These are phyloP conservation scores for Crucihimalaya himalaica DNA, from an alignment of 345 rosid genomes.

Conservation along the genomic window DNA sequence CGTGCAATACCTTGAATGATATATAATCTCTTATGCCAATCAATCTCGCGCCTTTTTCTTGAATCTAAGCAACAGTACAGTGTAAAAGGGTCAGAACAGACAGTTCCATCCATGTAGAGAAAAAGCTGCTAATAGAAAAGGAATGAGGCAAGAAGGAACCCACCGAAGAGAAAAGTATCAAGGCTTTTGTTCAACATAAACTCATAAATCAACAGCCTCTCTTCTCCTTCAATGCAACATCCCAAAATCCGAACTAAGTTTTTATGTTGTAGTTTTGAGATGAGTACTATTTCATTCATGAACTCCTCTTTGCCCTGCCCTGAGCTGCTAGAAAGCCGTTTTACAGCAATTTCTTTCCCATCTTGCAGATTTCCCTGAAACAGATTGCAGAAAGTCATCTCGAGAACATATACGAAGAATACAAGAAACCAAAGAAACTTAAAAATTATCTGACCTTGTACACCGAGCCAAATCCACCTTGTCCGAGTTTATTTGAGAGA, in stretches of 20 bases:
- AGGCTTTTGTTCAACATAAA: slow-evolving; percentile 37
- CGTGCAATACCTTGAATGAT: slow-evolving; percentile 26
- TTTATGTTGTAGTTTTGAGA: slow-evolving; percentile 38
- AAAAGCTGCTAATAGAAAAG: background rate
- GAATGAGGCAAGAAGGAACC: background rate
- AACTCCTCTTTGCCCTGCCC: slow-evolving; percentile 38
- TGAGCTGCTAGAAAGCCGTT: slow-evolving; percentile 35
- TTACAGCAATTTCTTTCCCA: slow-evolving; percentile 22
- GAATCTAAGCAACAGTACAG: slow-evolving; percentile 11
- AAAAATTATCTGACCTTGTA: background rate
- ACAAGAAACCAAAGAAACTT: background rate
- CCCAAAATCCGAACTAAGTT: slow-evolving; percentile 34
- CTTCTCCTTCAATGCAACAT: slow-evolving; percentile 37
- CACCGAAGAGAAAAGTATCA: slow-evolving; percentile 41
- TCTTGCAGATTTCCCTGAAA: slow-evolving; percentile 24
- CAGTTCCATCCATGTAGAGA: background rate
- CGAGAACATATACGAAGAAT: background rate
- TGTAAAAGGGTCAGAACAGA: background rate
- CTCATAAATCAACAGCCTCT: slow-evolving; percentile 34
- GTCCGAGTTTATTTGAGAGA: slow-evolving; percentile 29
- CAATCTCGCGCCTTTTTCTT: slow-evolving; percentile 5
- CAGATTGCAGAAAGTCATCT: background rate
- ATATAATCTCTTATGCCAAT: slow-evolving; percentile 13
- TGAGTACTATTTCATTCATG: slow-evolving; percentile 34
- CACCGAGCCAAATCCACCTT: slow-evolving; percentile 41